Base-by-base conservation (phyloP, 1,284 basidiomycete genomes). In the Apiotrichum sp. region DNA sequence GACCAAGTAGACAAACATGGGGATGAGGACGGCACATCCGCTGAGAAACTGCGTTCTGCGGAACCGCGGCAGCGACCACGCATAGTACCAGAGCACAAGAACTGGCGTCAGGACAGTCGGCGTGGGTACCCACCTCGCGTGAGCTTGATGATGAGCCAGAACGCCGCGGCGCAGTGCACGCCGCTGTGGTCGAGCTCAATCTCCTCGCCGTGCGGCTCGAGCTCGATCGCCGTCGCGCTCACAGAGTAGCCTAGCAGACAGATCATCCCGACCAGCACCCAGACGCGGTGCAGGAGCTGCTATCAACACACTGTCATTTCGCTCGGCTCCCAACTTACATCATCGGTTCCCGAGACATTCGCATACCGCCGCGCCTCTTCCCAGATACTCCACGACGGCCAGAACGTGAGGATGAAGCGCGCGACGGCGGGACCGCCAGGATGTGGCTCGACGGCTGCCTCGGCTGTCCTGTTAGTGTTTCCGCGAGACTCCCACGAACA, bases 361-460 rank as follows among this genome's bases (percentile, higher is more conserved):
- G 67, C 60, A 43, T 71, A 70, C 42, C 71, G 71, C 3, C 74
- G 59, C 6, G 68, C 66, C 57, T 77, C 75, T 29, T 59, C 57
- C 75, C 75, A 76, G 53, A 77, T 62, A 56, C 64, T 68, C 67
- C 69, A 77, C 6, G 62, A 59, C n/a, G 75, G 75, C 43, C 65
- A 66, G 45, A 68, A 68, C 4, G 65, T 66, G n/a, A 68, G 53
- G 9, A 68, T 47, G 57, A 68, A 68, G 8, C 66, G 58, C 10
- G 64, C 61, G 1, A 68, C 65, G 1, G 66, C 64, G 3, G 52
- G 36, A 6, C 63, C 62, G 9, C 54, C 48, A 1, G 66, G 62
- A 32, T 64, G 56, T 47, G 29, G 29, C 29, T 65, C 63, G 62
- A 46, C 29, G 3, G 29, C 45, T 6, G 45, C 33, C 3, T 7